Percentiles rank a stretch among this genome's conserved stretches.
Conservation (phyloP, 2,329 filamentous ascomycete genomes). For the Penicillium sp. region DNA sequence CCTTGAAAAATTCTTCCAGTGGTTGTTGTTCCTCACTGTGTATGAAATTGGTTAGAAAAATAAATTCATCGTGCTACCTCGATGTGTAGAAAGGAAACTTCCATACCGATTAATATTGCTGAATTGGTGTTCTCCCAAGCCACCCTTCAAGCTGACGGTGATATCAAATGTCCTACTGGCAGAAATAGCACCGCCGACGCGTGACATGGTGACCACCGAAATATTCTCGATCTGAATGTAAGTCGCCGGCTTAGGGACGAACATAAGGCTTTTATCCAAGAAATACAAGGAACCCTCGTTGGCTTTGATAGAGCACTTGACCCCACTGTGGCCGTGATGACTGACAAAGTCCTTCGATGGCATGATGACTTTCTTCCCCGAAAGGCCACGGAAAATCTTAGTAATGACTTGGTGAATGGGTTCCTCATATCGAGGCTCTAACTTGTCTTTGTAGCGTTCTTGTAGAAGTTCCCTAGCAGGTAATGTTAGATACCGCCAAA, state of each 20-base stretch:
- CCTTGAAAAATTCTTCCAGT: constrained; percentile 95
- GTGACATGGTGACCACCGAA: constrained; percentile 86
- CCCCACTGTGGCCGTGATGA: constrained; percentile 88
- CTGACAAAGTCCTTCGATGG: constrained; percentile 89
- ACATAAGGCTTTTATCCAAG: constrained; percentile 97
- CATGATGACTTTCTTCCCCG: constrained; percentile 90
- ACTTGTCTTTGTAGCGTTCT: constrained; percentile 81
- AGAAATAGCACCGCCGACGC: constrained; percentile 89
- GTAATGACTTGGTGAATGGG: constrained; percentile 90
- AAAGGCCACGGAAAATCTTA: constrained; percentile 90
- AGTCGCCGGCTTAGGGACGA: constrained; percentile 95
- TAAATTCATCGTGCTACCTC: constrained; percentile 21
- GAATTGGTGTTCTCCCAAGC: constrained; percentile 87
- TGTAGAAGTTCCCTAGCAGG: constrained; percentile 64
- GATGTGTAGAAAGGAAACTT: neutral
- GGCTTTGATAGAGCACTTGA: constrained; percentile 99
- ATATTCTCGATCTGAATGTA: constrained; percentile 96
- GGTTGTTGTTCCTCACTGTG: constrained; percentile 80
- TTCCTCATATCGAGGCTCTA: constrained; percentile 86
- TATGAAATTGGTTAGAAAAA: constrained; percentile 1
- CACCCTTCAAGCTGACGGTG: constrained; percentile 82
- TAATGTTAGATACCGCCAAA: constrained; percentile 1
- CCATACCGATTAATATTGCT: constrained; percentile 90
- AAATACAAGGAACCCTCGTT: constrained; percentile 97
- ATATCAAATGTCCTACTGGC: constrained; percentile 97